Conservation (phyloP, 495 filamentous ascomycete genomes). For the Hypoxylon lienhwacheense region DNA sequence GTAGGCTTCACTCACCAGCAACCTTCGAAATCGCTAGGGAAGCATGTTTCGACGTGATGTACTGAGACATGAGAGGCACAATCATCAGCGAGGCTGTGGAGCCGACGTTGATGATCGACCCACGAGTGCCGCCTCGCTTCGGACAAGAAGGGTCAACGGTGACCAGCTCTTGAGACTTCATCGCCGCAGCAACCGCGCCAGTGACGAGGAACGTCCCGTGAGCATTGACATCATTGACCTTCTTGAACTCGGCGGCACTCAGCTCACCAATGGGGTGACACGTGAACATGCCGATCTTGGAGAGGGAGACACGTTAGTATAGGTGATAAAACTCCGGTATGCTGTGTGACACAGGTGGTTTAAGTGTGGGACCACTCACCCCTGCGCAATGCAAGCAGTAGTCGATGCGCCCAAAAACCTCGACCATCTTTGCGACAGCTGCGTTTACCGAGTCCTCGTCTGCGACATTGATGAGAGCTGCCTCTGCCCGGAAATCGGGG, state of each 20-base stretch:
- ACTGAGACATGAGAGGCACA: constrained; percentile 34
- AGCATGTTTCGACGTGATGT: constrained; percentile 55
- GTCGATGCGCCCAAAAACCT: constrained; percentile 42
- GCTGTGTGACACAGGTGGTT: background rate
- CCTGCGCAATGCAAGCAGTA: constrained; percentile 46
- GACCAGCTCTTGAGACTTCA: constrained; percentile 14
- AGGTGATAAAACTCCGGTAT: background rate
- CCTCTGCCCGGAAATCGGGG: constrained; percentile 34
- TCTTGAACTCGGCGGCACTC: constrained; percentile 5
- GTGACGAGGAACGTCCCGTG: constrained; percentile 25
- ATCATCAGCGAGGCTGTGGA: constrained; percentile 46
- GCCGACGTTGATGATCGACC: constrained; percentile 53
- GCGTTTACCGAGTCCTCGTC: constrained; percentile 35
- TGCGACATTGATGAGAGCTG: constrained; percentile 39
- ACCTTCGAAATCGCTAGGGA: constrained; percentile 51
- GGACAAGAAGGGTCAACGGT: background rate
- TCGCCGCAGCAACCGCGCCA: background rate
- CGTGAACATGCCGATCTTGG: background rate
- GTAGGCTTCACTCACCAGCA: constrained; percentile 35
- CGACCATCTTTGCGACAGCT: constrained; percentile 34
- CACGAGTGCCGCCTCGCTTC: constrained; percentile 30
- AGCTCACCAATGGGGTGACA: background rate
- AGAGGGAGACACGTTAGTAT: background rate
- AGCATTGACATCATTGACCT: background rate
- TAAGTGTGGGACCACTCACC: too few relatives aligned